A percentile compares a stretch with the other conserved stretches of the same genome.
Evolutionary conservation across 2,329 filamentous ascomycete species (phyloP).

Genomic region (Stemphylium vesicarium): DNA sequence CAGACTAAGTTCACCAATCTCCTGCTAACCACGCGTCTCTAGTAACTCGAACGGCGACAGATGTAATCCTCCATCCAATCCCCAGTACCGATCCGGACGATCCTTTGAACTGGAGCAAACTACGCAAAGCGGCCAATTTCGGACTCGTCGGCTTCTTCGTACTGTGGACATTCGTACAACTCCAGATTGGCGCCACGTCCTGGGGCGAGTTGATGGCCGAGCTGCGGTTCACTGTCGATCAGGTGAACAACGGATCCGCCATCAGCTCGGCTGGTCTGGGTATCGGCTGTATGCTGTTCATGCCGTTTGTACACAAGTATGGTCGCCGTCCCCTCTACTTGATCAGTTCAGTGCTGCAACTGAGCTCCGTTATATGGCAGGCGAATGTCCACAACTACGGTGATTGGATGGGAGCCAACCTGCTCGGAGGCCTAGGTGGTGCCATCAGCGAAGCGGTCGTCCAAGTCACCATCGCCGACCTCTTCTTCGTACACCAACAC

Average conservation of each 20-base stretch:
- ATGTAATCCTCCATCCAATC: slow-evolving; percentile 16
- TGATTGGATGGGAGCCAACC: slow-evolving; percentile 55
- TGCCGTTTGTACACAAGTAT: slow-evolving; percentile 56
- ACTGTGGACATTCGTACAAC: slow-evolving; percentile 51
- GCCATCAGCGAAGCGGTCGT: slow-evolving; percentile 54
- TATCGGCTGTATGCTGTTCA: slow-evolving; percentile 52
- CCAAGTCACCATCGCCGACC: slow-evolving; percentile 56
- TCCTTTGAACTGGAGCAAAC: slow-evolving; percentile 51
- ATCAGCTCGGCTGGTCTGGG: slow-evolving; percentile 52
- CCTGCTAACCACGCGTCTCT: background rate
- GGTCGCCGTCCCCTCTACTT: slow-evolving; percentile 57
- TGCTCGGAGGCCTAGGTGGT: slow-evolving; percentile 54
- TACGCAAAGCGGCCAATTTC: slow-evolving; percentile 53
- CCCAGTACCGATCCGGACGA: slow-evolving; percentile 20
- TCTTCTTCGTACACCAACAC: slow-evolving; percentile 58
- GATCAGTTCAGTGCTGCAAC: slow-evolving; percentile 49
- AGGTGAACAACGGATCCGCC: slow-evolving; percentile 56
- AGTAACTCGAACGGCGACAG: slow-evolving; percentile 6
- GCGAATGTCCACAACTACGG: slow-evolving; percentile 51
- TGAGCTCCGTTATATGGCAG: slow-evolving; percentile 51
- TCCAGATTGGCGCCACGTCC: slow-evolving; percentile 50
- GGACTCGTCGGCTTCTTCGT: slow-evolving; percentile 52
- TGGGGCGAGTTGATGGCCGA: slow-evolving; percentile 54
- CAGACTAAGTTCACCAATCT: background rate
- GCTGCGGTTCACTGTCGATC: slow-evolving; percentile 49